Evolutionary conservation across 257 asterid genomes (phyloP).

Genomic region (Penstemon newberryi): DNA sequence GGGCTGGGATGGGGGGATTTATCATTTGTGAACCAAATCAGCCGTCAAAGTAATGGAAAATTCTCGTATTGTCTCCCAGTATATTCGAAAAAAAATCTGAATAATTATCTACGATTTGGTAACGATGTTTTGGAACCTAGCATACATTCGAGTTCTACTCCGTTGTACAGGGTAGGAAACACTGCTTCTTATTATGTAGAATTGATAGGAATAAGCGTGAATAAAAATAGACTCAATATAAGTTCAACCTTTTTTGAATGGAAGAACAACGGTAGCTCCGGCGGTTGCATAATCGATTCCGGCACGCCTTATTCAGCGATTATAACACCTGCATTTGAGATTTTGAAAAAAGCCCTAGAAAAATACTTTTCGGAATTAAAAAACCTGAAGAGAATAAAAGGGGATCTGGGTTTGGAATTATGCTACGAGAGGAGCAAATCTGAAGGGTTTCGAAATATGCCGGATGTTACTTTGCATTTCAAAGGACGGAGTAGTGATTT

Average conservation of each 20-base stretch:
- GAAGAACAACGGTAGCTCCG: not conserved
- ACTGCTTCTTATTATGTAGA: slow-evolving; percentile 1
- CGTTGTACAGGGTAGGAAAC: not conserved
- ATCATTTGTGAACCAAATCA: slow-evolving; percentile 12
- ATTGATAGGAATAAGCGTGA: slow-evolving; percentile 28
- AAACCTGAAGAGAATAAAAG: slow-evolving; percentile 10
- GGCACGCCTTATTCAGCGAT: slow-evolving; percentile 29
- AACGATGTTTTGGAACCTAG: not conserved
- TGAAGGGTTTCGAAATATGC: slow-evolving; percentile 7
- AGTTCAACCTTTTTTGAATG: not conserved
- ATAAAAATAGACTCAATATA: slow-evolving; percentile 20
- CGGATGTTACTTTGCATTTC: slow-evolving; percentile 20
- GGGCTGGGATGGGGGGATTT: slow-evolving; percentile 25
- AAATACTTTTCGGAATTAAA: slow-evolving; percentile 25
- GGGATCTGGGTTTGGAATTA: slow-evolving; percentile 22
- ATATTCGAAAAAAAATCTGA: slow-evolving; percentile 1
- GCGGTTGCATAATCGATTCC: slow-evolving; percentile 31
- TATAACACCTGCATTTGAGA: slow-evolving; percentile 23
- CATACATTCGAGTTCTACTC: slow-evolving; percentile 6
- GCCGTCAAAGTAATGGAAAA: slow-evolving; percentile 15
- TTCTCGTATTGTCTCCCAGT: slow-evolving; percentile 33
- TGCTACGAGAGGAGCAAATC: slow-evolving; percentile 28
- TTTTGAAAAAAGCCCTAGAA: slow-evolving; percentile 2
- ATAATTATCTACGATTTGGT: slow-evolving; percentile 28
- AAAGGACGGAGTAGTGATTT: slow-evolving; percentile 21